Conservation (phyloP, 345 rosid genomes). For the Theobroma cacao region DNA sequence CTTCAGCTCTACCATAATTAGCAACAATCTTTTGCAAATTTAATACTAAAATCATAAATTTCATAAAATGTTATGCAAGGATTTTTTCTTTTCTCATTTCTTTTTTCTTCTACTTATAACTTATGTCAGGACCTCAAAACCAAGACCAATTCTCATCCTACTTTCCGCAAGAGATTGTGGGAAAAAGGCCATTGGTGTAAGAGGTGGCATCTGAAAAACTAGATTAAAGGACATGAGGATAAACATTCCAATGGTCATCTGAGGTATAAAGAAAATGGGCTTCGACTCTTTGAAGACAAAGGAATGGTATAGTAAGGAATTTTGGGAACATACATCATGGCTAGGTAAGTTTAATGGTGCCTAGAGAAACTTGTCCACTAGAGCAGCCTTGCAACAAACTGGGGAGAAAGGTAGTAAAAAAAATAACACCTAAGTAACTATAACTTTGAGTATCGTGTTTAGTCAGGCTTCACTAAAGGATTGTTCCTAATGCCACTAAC, state of each 20-base stretch:
- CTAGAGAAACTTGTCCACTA: not conserved
- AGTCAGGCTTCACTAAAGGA: not conserved
- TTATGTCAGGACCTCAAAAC: not conserved
- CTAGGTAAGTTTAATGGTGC: not conserved
- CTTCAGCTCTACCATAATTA: not conserved
- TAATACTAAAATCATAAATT: not conserved
- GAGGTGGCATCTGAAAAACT: not conserved
- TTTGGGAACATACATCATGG: not conserved
- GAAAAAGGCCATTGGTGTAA: not conserved
- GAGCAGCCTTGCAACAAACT: not conserved
- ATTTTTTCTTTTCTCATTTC: not conserved
- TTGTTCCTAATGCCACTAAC: not conserved
- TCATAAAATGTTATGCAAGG: not conserved
- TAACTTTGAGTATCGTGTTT: not conserved
- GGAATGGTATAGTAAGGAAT: not conserved
- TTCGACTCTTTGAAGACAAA: not conserved
- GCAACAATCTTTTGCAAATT: not conserved
- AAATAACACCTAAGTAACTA: not conserved
- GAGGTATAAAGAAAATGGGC: not conserved
- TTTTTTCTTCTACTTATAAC: not conserved
- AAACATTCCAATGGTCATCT: not conserved
- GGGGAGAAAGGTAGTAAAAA: not conserved
- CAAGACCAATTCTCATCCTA: not conserved
- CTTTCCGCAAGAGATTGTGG: not conserved
- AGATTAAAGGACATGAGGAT: not conserved